Percentiles rank a stretch among this genome's conserved stretches.
Conservation (phyloP, 768 basidiomycete genomes). For the Pleurotus eryngii region DNA sequence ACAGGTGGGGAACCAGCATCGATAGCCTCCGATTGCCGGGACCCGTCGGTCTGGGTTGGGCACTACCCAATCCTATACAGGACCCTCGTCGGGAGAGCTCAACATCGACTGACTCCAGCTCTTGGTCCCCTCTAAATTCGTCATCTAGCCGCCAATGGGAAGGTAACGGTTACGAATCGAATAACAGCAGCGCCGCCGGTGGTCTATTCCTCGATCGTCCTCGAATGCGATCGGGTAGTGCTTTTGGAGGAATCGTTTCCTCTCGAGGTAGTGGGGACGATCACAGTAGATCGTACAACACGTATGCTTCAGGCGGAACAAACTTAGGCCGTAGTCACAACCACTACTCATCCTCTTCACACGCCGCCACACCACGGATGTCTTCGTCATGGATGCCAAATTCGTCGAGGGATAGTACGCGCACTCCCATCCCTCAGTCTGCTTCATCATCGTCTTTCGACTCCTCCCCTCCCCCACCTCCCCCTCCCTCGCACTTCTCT, state of each 20-base stretch:
- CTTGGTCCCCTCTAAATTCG: conserved; percentile 34
- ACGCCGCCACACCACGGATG: not conserved
- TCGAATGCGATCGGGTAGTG: conserved; percentile 33
- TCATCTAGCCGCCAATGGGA: conserved; percentile 37
- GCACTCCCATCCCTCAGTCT: conserved; percentile 27
- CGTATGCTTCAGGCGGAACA: not conserved
- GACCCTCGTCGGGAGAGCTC: conserved; percentile 30
- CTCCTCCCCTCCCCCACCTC: conserved; percentile 9
- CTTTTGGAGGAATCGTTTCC: conserved; percentile 25
- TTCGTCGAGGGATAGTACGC: conserved; percentile 27
- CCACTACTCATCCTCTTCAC: not conserved
- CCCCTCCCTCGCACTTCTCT: conserved; percentile 27
- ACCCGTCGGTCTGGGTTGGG: conserved; percentile 12
- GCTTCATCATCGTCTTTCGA: conserved; percentile 27
- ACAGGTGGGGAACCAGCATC: not conserved
- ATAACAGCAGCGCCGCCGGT: conserved; percentile 13
- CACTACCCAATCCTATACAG: conserved; percentile 24
- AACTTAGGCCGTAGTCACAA: not conserved
- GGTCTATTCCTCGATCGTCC: conserved; percentile 31
- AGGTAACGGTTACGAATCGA: conserved; percentile 28
- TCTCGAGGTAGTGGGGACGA: conserved; percentile 29
- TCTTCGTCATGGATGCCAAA: conserved; percentile 35
- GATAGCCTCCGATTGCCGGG: conserved; percentile 1
- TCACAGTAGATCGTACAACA: not conserved
- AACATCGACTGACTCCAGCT: conserved; percentile 20